Base-by-base conservation (phyloP, 2,329 filamentous ascomycete species). In the Atkinsonella texensis region DNA sequence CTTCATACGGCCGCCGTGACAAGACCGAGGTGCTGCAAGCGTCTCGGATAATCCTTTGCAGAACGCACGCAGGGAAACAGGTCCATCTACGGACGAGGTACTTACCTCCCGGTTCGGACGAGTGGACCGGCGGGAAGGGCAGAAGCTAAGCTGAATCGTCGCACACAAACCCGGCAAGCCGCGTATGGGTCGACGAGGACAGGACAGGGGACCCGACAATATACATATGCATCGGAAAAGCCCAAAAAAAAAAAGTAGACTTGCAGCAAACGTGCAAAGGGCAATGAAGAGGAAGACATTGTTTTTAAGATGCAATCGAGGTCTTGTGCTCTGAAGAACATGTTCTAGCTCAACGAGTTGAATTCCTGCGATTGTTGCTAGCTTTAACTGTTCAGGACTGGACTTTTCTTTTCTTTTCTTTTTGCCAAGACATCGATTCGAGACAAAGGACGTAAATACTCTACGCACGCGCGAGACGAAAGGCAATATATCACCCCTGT, bases 111-210 rank as follows among this genome's bases (percentile, higher is more conserved):
- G 49, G 42, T 13, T 49, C 45, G 35, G 20, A 32, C 35, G 40
- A 20, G 33, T 53, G 49, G 51, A 41, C 35, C 33, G 23, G 44
- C 38, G 32, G 20, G 35, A 28, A 32, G 15, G 12, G n/a, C 18
- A 38, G 17, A 35, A 44, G 51, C 52, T 44, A 48, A 53, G 42
- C 51, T 56, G 41, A 42, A 53, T 55, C 48, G 51, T 55, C 47
- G 51, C 53, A 53, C 51, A 53, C 49, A 52, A 52, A 49, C n/a
- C 49, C 48, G 47, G 53, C 52, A 49, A 38, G 52, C 55, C 49
- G 42, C 48, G 49, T 42, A 49, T 33, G 18, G 32, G 43, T 46
- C 15, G 20, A 39, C 41, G 28, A 41, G 41, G 51, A 35, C 31
- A 7, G 7, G 28, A 28, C 28, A 28, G 28, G 28, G 28, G 28